Base-by-base conservation (phyloP, 2,329 filamentous ascomycete genomes). In the Sordariomycetes sp. region DNA sequence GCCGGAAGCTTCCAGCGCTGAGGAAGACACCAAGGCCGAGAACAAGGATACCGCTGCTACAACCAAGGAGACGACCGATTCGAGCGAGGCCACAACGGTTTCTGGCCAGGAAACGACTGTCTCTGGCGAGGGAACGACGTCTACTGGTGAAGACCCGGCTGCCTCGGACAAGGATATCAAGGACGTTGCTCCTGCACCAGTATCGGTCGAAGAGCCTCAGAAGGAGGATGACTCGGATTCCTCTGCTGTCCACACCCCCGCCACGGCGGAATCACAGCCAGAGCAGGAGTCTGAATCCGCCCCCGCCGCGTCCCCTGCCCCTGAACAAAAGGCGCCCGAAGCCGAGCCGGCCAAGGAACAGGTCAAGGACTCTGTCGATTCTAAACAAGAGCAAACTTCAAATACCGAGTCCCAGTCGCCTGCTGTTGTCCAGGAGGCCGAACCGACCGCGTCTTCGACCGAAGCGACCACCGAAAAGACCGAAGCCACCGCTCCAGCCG, bases 141-240 rank as follows among this genome's bases (percentile, higher is more conserved):
- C 3, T 34, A 34, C 12, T 7, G 25, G 6, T 11, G n/a, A 53
- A 14, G 18, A 7, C 7, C 5, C 14, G 12, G 5, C 51, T 7
- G 51, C 16, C 6, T 16, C 51, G 24, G 24, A 53, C 24, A 12
- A n/a, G 24, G 25, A 32, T 24, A 34, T 2, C 12, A 14, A 53
- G 25, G 51, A 18, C 7, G 24, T 8, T 20, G 20, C 20, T 3
- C 10, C 52, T 35, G n/a, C 52, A 32, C 6, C 10, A 2, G 25
- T 18, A 12, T 25, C 28, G 5, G n/a, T 24, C 10, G 34, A 55
- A 11, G 53, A 55, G 34, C 5, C 14, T 12, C 22, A 5, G 32
- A 64, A 65, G 59, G 60, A 59, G n/a, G 65, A 66, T 20, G 65
- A 65, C 20, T 65, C 64, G 1, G 66, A 67, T 22, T 65, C 64